phyloP scores from a whole-genome alignment of 345 rosid genomes.

The Salix udensis region DNA sequence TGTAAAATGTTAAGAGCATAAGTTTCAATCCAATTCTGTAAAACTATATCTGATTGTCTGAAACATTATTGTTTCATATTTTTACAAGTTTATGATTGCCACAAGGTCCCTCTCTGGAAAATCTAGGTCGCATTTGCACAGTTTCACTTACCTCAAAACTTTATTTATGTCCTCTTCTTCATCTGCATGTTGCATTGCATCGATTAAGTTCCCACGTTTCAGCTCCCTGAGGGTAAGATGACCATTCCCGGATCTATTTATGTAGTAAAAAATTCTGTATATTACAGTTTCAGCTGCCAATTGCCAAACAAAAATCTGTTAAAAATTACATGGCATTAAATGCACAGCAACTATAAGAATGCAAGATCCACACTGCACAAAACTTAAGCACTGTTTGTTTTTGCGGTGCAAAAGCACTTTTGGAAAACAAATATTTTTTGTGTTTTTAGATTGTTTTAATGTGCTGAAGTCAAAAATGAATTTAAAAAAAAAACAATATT shows the following conservation, averaged over 20 bases:
- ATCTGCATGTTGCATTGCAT: slow-evolving; percentile 88
- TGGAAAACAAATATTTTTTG: too few species aligned
- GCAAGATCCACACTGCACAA: not conserved
- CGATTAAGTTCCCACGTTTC: slow-evolving; percentile 82
- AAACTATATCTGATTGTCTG: not conserved
- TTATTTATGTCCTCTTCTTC: slow-evolving; percentile 99
- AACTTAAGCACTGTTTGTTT: not conserved
- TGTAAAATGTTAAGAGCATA: not conserved
- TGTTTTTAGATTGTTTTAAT: too few species aligned
- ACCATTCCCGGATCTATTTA: slow-evolving; percentile 87
- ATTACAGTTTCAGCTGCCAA: slow-evolving; percentile 96
- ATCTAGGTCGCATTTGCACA: not conserved
- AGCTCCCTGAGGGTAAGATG: slow-evolving; percentile 83
- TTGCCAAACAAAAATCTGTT: slow-evolving; percentile 23
- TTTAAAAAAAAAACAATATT: too few species aligned
- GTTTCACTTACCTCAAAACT: slow-evolving; percentile 64
- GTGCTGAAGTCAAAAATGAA: too few species aligned
- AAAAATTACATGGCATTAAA: not conserved
- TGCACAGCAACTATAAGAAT: not conserved
- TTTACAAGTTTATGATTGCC: slow-evolving; percentile 6
- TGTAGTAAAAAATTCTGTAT: slow-evolving; percentile 91
- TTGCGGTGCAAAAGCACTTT: too few species aligned
- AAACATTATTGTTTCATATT: slow-evolving; percentile 6
- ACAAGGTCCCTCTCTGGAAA: not conserved
- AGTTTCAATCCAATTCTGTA: not conserved